Percentiles rank a stretch among this genome's conserved stretches.
These are phyloP conservation scores for Populus euphratica DNA, from an alignment of 345 rosid genomes.

Conservation along the genomic window DNA sequence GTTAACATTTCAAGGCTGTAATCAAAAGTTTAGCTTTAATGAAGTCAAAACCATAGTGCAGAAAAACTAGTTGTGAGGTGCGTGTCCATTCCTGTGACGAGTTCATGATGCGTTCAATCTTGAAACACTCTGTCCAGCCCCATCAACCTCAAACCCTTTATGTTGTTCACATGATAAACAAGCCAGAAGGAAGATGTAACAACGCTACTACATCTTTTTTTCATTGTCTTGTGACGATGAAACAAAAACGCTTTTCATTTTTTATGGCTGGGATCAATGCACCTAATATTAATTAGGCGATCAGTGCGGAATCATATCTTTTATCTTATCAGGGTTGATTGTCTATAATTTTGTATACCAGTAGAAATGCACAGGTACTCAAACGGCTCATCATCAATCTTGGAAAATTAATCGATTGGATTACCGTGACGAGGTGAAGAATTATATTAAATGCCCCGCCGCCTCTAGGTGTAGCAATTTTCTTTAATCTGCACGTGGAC, in stretches of 20 bases:
- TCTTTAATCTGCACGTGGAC: not conserved
- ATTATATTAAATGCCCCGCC: not conserved
- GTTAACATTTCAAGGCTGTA: too few species aligned
- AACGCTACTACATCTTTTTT: not conserved
- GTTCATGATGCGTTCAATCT: not conserved
- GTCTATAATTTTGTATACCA: not conserved
- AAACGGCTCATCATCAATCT: too few species aligned
- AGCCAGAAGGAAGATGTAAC: not conserved
- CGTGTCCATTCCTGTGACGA: not conserved
- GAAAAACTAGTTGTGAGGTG: not conserved
- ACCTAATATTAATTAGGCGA: constrained; percentile 2
- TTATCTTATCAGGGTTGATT: not conserved
- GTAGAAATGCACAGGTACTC: not conserved
- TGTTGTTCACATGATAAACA: not conserved
- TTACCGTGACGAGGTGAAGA: not conserved
- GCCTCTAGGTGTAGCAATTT: not conserved
- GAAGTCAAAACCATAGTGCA: not conserved
- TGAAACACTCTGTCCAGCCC: not conserved
- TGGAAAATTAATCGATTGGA: not conserved
- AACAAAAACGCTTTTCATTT: not conserved
- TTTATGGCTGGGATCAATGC: constrained; percentile 24
- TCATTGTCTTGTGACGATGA: constrained; percentile 1
- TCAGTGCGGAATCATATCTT: not conserved
- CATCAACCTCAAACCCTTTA: not conserved
- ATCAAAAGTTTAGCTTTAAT: too few species aligned